phyloP scores from a whole-genome alignment of 192 early-diverging fungal species.

The Obelidium mucronatum region DNA sequence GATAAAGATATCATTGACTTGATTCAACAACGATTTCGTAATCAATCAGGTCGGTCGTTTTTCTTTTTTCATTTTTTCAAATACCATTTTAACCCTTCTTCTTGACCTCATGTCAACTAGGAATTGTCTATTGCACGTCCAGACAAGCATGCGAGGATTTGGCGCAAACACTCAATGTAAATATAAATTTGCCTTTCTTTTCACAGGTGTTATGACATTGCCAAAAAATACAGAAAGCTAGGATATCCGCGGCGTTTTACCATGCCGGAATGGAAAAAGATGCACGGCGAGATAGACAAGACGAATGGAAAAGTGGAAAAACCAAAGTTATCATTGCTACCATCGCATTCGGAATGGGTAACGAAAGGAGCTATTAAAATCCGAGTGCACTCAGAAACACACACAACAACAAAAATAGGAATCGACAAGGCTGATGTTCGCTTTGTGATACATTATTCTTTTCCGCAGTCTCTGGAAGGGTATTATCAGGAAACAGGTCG shows the following conservation, averaged over 20 bases:
- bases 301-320: constrained; percentile 79
- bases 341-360: constrained; percentile 96
- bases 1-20: constrained; percentile 75
- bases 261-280: constrained; percentile 87
- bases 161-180: constrained; percentile 69
- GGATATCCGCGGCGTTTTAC: constrained; percentile 77
- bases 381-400: too few relatives aligned
- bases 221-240: constrained; percentile 53
- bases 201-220: too few relatives aligned
- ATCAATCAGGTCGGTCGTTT: too few relatives aligned
- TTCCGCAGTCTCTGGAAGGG: constrained; percentile 90
- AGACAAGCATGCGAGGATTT: constrained; percentile 82
- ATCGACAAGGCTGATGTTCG: constrained; percentile 97
- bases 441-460: constrained; percentile 91
- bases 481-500: constrained; percentile 98
- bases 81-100: too few relatives aligned
- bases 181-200: too few relatives aligned
- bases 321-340: constrained; percentile 92
- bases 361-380: too few relatives aligned
- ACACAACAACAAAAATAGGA: too few relatives aligned
- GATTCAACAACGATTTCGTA: constrained; percentile 63
- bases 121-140: constrained; percentile 93
- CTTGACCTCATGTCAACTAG: too few relatives aligned
- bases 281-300: constrained; percentile 79
- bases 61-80: too few relatives aligned